phyloP scores from a whole-genome alignment of 2,329 filamentous ascomycete species.

The Fusarium citri region DNA sequence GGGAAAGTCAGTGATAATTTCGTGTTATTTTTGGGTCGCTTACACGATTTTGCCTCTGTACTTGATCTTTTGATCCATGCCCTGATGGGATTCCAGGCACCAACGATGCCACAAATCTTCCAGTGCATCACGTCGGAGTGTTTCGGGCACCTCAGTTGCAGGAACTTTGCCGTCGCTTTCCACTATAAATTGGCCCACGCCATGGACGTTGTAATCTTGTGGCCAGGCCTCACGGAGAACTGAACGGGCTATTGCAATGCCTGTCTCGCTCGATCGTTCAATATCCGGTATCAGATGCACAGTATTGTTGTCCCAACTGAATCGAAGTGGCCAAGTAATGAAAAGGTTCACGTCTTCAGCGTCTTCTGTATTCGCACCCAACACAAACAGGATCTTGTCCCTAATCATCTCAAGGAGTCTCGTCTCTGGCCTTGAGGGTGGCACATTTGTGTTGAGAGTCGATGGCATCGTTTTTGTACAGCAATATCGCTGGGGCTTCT shows the following conservation, averaged over 20 bases:
- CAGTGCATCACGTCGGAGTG: not conserved
- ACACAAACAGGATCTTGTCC: not conserved
- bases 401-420: not conserved
- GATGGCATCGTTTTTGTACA: too few relatives aligned
- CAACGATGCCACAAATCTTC: not conserved
- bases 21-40: not conserved
- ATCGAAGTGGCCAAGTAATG: not conserved
- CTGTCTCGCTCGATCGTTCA: too few relatives aligned
- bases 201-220: not conserved
- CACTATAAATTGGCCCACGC: not conserved
- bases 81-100: not conserved
- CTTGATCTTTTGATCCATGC: too few relatives aligned
- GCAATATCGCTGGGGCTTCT: too few relatives aligned
- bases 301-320: not conserved
- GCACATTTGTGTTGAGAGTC: too few relatives aligned
- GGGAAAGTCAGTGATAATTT: too few relatives aligned
- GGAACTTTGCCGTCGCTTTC: not conserved
- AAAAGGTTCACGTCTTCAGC: not conserved
- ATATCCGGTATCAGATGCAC: not conserved
- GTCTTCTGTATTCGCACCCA: not conserved
- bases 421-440: not conserved
- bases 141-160: fast-evolving
- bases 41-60: not conserved
- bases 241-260: too few relatives aligned
- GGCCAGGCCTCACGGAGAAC: not conserved